Evolutionary conservation across 306 rosid species (phyloP), one percentile per base, ranked within the genome.

Genomic region (Carpinus fangiana): DNA sequence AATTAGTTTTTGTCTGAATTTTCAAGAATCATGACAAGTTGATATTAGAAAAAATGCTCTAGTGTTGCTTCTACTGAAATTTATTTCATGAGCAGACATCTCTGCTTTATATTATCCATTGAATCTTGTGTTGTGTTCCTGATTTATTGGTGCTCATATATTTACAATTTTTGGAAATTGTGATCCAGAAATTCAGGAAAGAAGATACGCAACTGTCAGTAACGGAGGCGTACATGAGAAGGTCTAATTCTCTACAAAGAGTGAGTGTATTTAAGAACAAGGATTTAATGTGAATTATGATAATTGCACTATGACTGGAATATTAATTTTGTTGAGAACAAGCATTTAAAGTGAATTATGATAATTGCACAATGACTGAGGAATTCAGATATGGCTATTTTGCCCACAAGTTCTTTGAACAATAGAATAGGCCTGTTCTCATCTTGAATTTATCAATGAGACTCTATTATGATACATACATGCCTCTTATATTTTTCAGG

Each of bases 151-250:
- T 78, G 79, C 83, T 83, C 48, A 78, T 73, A 34, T 34, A 51
- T 60, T 48, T 73, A 60, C 23, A 26, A 14, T 74, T 31, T 78
- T 20, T 70, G 57, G 76, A 53, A 82, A 77, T 66, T 80, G 66
- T 65, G 67, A 59, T 74, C 55, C 92, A 94, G 98, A 92, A 87
- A 94, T 94, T 94, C 87, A 88, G 96, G 85, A 92, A 90, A 84
- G 97, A 95, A 80, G 96, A 93, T 69, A 65, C 48, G 89, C 83
- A 93, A 67, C 97, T 95, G 82, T 93, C 97, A 59, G 98, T 93
- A 76, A 89, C 96, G 20, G 99, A 95, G 78, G 98, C 98, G 62
- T 95, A 78, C 82, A 85, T 92, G 98, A 87, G 96, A 80, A 90
- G 99, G 82, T 90, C 98, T 1, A 83, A 59, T 79, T 95, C 99